Conservation (phyloP, 805 yeast species). For the Metschnikowia peoriensis region DNA sequence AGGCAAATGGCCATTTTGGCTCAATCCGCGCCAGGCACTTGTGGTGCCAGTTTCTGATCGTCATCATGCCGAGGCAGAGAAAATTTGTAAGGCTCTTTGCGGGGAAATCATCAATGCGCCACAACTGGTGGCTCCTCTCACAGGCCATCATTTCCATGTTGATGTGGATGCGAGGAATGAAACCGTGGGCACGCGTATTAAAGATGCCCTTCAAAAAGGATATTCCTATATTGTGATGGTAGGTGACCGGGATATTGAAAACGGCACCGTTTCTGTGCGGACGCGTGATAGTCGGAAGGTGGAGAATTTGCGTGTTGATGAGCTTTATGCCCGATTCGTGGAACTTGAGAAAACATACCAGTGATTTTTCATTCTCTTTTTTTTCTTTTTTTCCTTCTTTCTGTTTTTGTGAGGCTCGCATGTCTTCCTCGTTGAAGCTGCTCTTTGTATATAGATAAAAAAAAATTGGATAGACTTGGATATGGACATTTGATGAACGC, state of each 20-base stretch:
- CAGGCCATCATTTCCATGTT: conserved; percentile 61
- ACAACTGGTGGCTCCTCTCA: conserved; percentile 50
- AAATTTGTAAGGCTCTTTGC: conserved; percentile 42
- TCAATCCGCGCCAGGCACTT: conserved; percentile 86
- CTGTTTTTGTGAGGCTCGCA: neutral
- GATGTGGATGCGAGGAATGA: conserved; percentile 75
- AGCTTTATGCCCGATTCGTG: conserved; percentile 53
- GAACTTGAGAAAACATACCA: conserved; percentile 52
- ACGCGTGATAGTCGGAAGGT: conserved; percentile 49
- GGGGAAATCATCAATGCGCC: conserved; percentile 41
- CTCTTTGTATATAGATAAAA: too few relatives aligned
- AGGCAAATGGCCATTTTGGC: conserved; percentile 98
- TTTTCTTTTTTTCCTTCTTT: too few relatives aligned
- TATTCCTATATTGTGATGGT: conserved; percentile 79
- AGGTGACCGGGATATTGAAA: conserved; percentile 78
- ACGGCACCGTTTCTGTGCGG: conserved; percentile 62
- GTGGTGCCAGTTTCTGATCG: conserved; percentile 74
- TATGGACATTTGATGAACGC: too few relatives aligned
- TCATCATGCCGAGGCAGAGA: conserved; percentile 55
- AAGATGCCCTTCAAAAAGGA: conserved; percentile 71
- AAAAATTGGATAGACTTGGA: too few relatives aligned
- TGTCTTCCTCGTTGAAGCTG: too few relatives aligned
- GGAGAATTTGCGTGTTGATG: conserved; percentile 45
- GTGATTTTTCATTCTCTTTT: conserved; percentile 2
- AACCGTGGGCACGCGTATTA: conserved; percentile 76